phyloP scores from a whole-genome alignment of 495 filamentous ascomycete genomes.

The Hyaloscypha variabilis region DNA sequence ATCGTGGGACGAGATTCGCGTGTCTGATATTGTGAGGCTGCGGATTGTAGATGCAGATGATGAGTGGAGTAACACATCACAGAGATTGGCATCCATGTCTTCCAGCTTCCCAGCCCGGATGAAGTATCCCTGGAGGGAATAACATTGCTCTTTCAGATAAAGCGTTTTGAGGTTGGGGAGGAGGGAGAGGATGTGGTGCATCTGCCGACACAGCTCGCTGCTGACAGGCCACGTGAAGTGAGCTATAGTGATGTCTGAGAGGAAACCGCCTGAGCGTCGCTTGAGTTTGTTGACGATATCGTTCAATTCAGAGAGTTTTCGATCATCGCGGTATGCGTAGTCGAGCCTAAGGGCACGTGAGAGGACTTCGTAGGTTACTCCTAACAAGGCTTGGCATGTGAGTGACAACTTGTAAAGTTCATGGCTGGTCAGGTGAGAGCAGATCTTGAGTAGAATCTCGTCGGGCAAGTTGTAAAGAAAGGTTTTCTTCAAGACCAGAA shows the following conservation, averaged over 20 bases:
- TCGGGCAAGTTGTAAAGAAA: not conserved
- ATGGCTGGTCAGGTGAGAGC: not conserved
- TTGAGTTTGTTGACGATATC: not conserved
- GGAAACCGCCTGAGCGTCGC: not conserved
- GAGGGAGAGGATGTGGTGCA: not conserved
- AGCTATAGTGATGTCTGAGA: not conserved
- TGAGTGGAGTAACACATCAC: not conserved
- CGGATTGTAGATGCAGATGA: not conserved
- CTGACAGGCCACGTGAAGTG: not conserved
- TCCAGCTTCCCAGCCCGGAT: not conserved
- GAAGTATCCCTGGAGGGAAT: not conserved
- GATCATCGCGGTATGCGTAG: not conserved
- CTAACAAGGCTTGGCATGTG: not conserved
- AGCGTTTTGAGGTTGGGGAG: not conserved
- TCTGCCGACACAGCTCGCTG: not conserved
- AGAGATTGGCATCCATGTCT: not conserved
- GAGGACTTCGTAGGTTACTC: not conserved
- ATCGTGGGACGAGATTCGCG: not conserved
- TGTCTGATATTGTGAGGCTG: not conserved
- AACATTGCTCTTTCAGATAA: not conserved
- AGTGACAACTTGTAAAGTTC: not conserved
- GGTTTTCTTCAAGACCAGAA: not conserved
- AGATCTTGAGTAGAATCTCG: not conserved
- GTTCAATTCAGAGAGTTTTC: not conserved
- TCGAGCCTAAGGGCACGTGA: not conserved